Base-by-base conservation (phyloP, 768 basidiomycete species). In the Tricholoma matsutake region DNA sequence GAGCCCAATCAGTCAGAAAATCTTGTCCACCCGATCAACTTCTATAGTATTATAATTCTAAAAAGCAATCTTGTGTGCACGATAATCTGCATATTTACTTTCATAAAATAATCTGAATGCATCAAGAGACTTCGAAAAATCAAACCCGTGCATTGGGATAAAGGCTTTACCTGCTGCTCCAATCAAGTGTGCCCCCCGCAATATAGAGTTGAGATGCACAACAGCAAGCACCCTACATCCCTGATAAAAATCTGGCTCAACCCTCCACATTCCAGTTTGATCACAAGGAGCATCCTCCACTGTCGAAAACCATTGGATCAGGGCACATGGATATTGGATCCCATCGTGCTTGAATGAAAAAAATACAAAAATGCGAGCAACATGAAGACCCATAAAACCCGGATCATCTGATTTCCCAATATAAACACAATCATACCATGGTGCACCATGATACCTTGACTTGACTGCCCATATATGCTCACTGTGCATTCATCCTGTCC, bases 401-500 rank as follows among this genome's bases (percentile, higher is more conserved):
- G n/a, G n/a, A n/a, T n/a, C n/a, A n/a, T n/a, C n/a, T n/a, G n/a
- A n/a, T n/a, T n/a, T n/a, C n/a, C n/a, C n/a, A n/a, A n/a, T n/a
- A n/a, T n/a, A n/a, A n/a, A n/a, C n/a, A n/a, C n/a, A n/a, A n/a
- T n/a, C n/a, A n/a, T n/a, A n/a, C n/a, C n/a, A n/a, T n/a, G n/a
- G 39, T 41, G 39, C 39, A 14, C 39, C 39, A 41, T 6, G 1
- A 41, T 41, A 41, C 39, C 39, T 13, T 41, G 34, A 35, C 34
- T 35, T 35, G 34, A 35, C 34, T 5, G 5, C 34, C 2, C 5
- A 6, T 35, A 35, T 55, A 35, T 35, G n/a, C 35, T 65, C 59
- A 7, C 45, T 39, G 29, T 61, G 52, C 64, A 63, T 60, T 54
- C 62, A 51, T 56, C 63, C 25, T 32, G 60, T 9, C 9, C 58